Percentiles rank a stretch among this genome's conserved stretches.
Evolutionary conservation across 2,329 filamentous ascomycete species (phyloP).

Genomic region (Aureobasidium subglaciale): DNA sequence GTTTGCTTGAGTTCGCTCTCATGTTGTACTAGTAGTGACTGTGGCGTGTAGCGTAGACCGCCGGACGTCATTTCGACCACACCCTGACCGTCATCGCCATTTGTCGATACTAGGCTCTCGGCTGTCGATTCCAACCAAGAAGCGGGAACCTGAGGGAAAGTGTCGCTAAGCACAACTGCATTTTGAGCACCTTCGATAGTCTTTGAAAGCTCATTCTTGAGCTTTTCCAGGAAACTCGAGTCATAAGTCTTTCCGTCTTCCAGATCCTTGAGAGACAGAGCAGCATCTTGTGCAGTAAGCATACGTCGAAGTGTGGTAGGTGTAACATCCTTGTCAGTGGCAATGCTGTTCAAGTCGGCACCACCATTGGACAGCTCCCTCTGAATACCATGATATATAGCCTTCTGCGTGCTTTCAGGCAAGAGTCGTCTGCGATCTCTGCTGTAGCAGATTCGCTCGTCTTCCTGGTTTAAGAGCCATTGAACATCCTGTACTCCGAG

Average conservation of each 20-base stretch:
- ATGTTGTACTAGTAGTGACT: background rate
- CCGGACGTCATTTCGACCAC: background rate
- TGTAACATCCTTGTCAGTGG: background rate
- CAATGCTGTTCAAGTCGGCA: background rate
- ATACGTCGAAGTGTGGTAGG: slow-evolving; percentile 2
- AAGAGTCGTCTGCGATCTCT: slow-evolving; percentile 2
- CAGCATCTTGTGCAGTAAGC: background rate
- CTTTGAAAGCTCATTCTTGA: background rate
- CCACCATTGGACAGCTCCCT: background rate
- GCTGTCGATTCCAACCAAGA: background rate
- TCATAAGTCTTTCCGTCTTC: slow-evolving; percentile 1
- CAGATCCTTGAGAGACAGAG: background rate
- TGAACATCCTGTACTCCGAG: slow-evolving; percentile 12
- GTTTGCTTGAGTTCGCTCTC: background rate
- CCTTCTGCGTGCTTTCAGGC: background rate
- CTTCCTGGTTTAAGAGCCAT: slow-evolving; percentile 8
- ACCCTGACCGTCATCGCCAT: background rate
- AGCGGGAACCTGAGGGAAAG: background rate
- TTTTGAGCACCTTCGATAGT: background rate
- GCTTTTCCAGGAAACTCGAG: background rate
- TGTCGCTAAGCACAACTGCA: background rate
- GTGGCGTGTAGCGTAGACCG: background rate
- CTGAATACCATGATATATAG: background rate
- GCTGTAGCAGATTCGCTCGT: background rate
- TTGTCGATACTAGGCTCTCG: background rate